A percentile compares a stretch with the other conserved stretches of the same genome.
Evolutionary conservation across 805 yeast genomes (phyloP).

Genomic region (Candida ovalis): DNA sequence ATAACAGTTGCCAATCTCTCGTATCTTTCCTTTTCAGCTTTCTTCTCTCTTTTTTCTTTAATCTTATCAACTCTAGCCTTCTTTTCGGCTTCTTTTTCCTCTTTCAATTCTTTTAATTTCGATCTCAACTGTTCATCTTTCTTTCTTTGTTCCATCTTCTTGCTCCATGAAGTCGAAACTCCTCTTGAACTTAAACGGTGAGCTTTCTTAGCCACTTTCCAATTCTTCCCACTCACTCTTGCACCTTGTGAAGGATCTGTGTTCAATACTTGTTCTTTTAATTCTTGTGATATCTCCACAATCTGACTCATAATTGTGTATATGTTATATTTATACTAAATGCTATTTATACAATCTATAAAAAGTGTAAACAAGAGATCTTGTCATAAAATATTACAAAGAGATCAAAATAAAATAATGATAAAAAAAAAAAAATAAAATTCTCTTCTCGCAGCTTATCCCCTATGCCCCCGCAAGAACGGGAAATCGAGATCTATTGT

Average conservation of each 20-base stretch:
- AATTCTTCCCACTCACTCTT: constrained; percentile 45
- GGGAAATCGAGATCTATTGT: too few species aligned
- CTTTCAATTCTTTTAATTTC: constrained; percentile 67
- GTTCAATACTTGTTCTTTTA: constrained; percentile 6
- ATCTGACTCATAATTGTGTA: not conserved
- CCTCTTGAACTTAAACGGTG: constrained; percentile 63
- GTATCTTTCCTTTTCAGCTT: constrained; percentile 86
- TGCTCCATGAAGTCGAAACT: constrained; percentile 58
- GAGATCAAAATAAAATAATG: not conserved
- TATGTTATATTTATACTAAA: not conserved
- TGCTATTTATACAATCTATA: not conserved
- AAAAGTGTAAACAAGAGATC: not conserved
- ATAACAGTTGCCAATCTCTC: constrained; percentile 78
- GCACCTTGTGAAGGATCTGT: constrained; percentile 25
- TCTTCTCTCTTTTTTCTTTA: constrained; percentile 72
- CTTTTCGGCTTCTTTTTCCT: constrained; percentile 66
- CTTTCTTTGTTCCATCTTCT: constrained; percentile 60
- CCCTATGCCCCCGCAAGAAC: not conserved
- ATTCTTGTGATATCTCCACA: constrained; percentile 1
- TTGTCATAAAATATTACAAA: not conserved
- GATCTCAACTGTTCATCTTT: constrained; percentile 66
- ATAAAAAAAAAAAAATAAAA: not conserved
- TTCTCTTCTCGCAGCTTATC: not conserved
- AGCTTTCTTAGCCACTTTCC: constrained; percentile 69
- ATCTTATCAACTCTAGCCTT: constrained; percentile 49